These are phyloP conservation scores for Hansenula sp. DNA, from an alignment of 1,139 yeast species.

Conservation along the genomic window DNA sequence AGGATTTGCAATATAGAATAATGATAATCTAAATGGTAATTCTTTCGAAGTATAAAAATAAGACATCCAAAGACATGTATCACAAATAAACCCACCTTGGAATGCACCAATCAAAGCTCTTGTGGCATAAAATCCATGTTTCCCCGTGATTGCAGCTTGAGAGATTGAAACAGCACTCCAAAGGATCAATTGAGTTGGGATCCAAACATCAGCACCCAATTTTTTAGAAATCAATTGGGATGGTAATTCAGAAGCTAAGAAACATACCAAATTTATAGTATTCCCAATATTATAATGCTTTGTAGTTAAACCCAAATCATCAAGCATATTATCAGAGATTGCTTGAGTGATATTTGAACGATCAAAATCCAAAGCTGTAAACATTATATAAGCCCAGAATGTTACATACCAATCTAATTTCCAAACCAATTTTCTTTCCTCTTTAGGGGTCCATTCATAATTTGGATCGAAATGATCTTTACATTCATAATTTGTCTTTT, in stretches of 20 bases:
- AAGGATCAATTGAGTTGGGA: slow-evolving; percentile 45
- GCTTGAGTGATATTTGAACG: slow-evolving; percentile 49
- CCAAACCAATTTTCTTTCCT: slow-evolving; percentile 37
- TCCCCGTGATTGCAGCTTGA: slow-evolving; percentile 38
- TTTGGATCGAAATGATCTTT: slow-evolving; percentile 39
- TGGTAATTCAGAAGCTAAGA: slow-evolving; percentile 50
- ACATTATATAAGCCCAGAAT: slow-evolving; percentile 45
- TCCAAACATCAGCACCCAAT: slow-evolving; percentile 51
- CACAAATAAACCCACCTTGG: slow-evolving; percentile 59
- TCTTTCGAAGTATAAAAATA: slow-evolving; percentile 52
- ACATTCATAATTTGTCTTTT: slow-evolving; percentile 39
- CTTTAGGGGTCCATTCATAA: slow-evolving; percentile 40
- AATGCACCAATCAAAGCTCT: slow-evolving; percentile 45
- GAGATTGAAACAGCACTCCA: slow-evolving; percentile 51
- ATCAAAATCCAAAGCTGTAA: slow-evolving; percentile 48
- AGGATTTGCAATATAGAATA: slow-evolving; percentile 30
- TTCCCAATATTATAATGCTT: slow-evolving; percentile 46
- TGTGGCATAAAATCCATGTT: slow-evolving; percentile 34
- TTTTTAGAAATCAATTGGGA: slow-evolving; percentile 50
- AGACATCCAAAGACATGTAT: slow-evolving; percentile 50
- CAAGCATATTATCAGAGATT: slow-evolving; percentile 42
- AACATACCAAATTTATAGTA: slow-evolving; percentile 41
- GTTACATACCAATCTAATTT: slow-evolving; percentile 44
- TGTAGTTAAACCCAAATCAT: slow-evolving; percentile 40
- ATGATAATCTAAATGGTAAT: slow-evolving; percentile 44